phyloP scores from a whole-genome alignment of 1,284 basidiomycete species.

The Ceratorhiza oryzae-sativae region DNA sequence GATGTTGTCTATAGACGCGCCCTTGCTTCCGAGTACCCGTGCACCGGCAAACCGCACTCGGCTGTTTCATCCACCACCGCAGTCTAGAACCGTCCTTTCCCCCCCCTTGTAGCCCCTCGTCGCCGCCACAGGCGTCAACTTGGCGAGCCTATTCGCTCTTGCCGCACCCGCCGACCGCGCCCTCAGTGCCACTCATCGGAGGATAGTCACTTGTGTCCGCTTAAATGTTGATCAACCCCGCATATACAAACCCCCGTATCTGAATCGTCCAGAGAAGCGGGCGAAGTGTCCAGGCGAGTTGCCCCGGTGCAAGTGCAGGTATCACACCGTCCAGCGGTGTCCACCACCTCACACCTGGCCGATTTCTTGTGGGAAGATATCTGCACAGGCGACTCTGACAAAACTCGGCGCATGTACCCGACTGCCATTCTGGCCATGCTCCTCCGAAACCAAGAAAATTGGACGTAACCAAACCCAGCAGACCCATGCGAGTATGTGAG shows the following conservation, averaged over 20 bases:
- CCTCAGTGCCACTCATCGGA: slow-evolving; percentile 5
- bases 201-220: background rate
- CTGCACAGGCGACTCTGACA: no score
- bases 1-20: background rate
- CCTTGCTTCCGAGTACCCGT: background rate
- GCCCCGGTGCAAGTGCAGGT: no score
- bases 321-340: no score
- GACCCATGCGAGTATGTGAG: no score
- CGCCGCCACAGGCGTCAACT: background rate
- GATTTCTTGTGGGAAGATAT: no score
- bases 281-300: no score
- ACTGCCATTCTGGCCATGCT: no score
- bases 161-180: background rate
- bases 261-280: no score
- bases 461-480: no score
- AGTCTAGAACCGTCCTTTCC: background rate
- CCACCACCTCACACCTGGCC: no score
- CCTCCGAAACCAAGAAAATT: no score
- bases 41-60: background rate
- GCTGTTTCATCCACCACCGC: background rate
- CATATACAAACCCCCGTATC: background rate
- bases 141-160: background rate
- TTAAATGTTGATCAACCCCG: background rate
- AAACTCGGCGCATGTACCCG: no score
- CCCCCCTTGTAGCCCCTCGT: background rate